Conservation (phyloP, 345 rosid species). For the Corymbia maculata region DNA sequence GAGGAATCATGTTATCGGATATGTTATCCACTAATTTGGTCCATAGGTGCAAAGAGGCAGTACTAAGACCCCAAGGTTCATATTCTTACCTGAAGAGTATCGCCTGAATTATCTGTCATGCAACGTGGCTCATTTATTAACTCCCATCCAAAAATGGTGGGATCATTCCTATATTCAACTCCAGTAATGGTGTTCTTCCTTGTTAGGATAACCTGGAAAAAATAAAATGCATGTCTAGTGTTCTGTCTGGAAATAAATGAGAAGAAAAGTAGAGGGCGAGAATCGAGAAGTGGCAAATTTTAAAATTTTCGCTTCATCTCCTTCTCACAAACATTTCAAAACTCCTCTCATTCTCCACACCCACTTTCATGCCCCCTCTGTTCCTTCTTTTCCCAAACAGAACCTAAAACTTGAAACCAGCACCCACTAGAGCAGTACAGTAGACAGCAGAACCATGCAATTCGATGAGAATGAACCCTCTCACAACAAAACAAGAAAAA, state of each 20-base stretch:
- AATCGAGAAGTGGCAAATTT: neutral
- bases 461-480: neutral
- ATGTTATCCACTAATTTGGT: neutral
- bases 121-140: constrained; percentile 94
- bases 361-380: neutral
- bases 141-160: constrained; percentile 92
- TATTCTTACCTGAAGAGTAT: constrained; percentile 75
- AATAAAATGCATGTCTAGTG: neutral
- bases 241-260: neutral
- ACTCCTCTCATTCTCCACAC: neutral
- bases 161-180: constrained; percentile 78
- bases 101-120: constrained; percentile 84
- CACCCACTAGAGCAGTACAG: neutral
- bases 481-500: neutral
- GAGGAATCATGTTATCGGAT: neutral
- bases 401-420: neutral
- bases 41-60: neutral
- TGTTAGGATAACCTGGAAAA: constrained; percentile 55
- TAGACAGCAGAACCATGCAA: neutral
- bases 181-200: constrained; percentile 91
- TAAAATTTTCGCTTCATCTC: neutral
- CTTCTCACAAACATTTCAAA: neutral
- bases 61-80: neutral
- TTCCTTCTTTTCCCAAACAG: neutral
- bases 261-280: neutral